phyloP scores from a whole-genome alignment of 2,329 filamentous ascomycete species.

The Phoma sp. region DNA sequence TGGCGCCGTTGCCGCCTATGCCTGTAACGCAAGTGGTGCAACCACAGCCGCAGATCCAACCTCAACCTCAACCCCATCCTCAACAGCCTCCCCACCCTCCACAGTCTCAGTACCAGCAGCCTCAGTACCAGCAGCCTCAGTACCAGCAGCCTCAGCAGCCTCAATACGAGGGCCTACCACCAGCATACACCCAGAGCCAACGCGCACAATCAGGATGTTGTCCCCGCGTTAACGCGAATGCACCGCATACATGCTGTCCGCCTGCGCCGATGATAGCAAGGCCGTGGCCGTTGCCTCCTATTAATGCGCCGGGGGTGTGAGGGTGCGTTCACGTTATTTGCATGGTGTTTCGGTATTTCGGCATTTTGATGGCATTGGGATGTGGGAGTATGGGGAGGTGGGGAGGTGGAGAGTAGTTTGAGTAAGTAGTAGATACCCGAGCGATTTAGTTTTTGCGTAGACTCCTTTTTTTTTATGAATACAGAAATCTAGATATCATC shows the following conservation, averaged over 20 bases:
- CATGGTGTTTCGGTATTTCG: too few species aligned
- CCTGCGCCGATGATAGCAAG: slow-evolving; percentile 1
- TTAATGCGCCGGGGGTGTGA: slow-evolving; percentile 4
- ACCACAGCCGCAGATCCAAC: not conserved
- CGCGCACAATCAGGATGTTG: slow-evolving; percentile 1
- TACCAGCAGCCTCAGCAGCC: not conserved
- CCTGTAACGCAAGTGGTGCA: slow-evolving; percentile 11
- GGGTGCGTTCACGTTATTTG: too few species aligned
- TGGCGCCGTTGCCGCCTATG: slow-evolving; percentile 34
- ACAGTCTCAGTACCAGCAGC: not conserved
- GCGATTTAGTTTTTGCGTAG: too few species aligned
- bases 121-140: too few species aligned
- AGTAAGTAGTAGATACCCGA: too few species aligned
- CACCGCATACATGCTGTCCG: slow-evolving; percentile 5
- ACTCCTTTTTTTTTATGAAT: too few species aligned
- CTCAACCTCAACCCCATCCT: not conserved
- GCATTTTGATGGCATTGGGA: too few species aligned
- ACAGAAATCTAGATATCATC: too few species aligned
- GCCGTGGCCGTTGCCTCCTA: slow-evolving; percentile 9
- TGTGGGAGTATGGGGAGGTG: too few species aligned
- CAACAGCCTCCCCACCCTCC: not conserved
- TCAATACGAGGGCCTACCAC: not conserved
- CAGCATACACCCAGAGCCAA: slow-evolving; percentile 5
- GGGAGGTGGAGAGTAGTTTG: too few species aligned
- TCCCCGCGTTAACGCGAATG: not conserved